Evolutionary conservation across 495 filamentous ascomycete genomes (phyloP).

Genomic region (Penicillium canescens): DNA sequence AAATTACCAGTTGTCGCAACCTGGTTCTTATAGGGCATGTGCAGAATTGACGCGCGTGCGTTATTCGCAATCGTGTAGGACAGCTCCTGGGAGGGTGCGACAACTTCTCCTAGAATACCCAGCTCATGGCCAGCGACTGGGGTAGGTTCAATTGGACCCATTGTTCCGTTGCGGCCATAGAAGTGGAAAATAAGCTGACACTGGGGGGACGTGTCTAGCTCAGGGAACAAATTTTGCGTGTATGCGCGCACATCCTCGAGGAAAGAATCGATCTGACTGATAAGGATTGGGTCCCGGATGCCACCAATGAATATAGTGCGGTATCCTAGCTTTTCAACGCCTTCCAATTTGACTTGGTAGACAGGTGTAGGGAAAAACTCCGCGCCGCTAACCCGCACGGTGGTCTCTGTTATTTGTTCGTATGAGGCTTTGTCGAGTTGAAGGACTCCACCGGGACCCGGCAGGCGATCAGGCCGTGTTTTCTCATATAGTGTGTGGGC

Average conservation of each 20-base stretch:
- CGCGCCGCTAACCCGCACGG: constrained; percentile 39
- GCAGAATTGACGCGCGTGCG: constrained; percentile 37
- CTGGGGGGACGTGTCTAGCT: constrained; percentile 7
- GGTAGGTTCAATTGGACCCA: constrained; percentile 14
- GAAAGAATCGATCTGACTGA: constrained; percentile 37
- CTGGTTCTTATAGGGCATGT: constrained; percentile 46
- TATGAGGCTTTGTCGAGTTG: constrained; percentile 37
- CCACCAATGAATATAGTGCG: constrained; percentile 47
- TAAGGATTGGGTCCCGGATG: constrained; percentile 48
- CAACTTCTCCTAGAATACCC: constrained; percentile 42
- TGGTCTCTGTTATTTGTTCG: constrained; percentile 39
- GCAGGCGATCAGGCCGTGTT: constrained; percentile 42
- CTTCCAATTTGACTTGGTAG: constrained; percentile 51
- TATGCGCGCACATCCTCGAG: constrained; percentile 27
- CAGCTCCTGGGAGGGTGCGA: constrained; percentile 41
- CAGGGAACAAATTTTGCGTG: constrained; percentile 21
- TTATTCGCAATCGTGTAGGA: constrained; percentile 37
- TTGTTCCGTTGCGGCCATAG: constrained; percentile 37
- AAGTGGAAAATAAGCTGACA: constrained; percentile 40
- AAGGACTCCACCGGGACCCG: constrained; percentile 48
- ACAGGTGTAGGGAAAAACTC: constrained; percentile 28
- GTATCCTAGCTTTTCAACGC: constrained; percentile 36
- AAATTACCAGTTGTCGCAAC: constrained; percentile 49
- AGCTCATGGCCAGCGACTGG: constrained; percentile 25
- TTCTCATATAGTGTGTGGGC: constrained; percentile 56